These are phyloP conservation scores for Shiraia bambusicola DNA, from an alignment of 2,329 filamentous ascomycete species.

Conservation along the genomic window DNA sequence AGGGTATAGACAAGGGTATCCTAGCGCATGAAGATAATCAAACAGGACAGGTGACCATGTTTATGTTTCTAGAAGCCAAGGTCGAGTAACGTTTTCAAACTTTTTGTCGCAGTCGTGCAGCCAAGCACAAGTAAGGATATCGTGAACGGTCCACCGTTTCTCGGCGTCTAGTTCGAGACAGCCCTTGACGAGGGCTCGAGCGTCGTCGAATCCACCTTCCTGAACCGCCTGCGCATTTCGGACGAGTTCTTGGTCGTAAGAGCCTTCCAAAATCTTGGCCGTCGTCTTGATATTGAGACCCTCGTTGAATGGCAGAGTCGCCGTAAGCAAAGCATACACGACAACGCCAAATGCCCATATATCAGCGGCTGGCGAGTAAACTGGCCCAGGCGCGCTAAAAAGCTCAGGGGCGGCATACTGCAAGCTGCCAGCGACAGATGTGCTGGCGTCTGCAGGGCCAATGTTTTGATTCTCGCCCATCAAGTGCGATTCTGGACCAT, in stretches of 20 bases:
- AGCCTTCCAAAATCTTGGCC: conserved; percentile 60
- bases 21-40: too few species aligned
- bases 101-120: conserved; percentile 43
- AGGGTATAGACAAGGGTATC: too few species aligned
- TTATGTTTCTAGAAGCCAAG: conserved; percentile 32
- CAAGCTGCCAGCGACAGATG: conserved; percentile 61
- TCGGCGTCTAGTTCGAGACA: conserved; percentile 61
- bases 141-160: conserved; percentile 58
- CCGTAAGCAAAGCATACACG: conserved; percentile 61
- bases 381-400: conserved; percentile 42
- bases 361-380: conserved; percentile 60
- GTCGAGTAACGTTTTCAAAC: conserved; percentile 31
- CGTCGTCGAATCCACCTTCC: conserved; percentile 44
- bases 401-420: conserved; percentile 57
- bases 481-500: conserved; percentile 53
- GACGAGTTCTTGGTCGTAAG: conserved; percentile 58
- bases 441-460: conserved; percentile 58
- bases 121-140: conserved; percentile 59
- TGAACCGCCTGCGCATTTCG: conserved; percentile 46
- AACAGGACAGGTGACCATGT: too few species aligned
- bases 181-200: conserved; percentile 59
- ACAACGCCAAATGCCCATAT: conserved; percentile 69
- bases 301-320: conserved; percentile 63
- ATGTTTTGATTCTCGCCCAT: conserved; percentile 46
- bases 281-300: conserved; percentile 60